A percentile compares a stretch with the other conserved stretches of the same genome.
Evolutionary conservation across 1,139 yeast genomes (phyloP).

Genomic region (Saccharomyces hybrid): DNA sequence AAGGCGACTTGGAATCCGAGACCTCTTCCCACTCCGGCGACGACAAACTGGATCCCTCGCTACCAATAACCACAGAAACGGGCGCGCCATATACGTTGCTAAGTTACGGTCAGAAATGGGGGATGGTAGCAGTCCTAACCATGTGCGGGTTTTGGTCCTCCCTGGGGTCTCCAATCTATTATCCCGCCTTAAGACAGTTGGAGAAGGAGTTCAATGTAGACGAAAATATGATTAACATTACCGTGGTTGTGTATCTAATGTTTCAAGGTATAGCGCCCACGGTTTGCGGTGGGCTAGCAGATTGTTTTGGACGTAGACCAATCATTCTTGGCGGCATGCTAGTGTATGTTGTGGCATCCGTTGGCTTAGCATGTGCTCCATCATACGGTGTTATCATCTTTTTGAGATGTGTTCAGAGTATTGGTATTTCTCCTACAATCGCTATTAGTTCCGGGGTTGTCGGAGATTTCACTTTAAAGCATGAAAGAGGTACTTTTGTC

Average conservation of each 20-base stretch:
- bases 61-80: constrained; percentile 1
- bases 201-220: constrained; percentile 45
- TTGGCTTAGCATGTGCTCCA: constrained; percentile 53
- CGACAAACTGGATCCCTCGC: constrained; percentile 1
- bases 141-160: constrained; percentile 33
- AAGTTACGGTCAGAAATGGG: constrained; percentile 25
- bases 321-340: constrained; percentile 46
- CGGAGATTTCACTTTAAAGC: constrained; percentile 56
- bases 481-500: constrained; percentile 56
- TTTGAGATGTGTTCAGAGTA: constrained; percentile 59
- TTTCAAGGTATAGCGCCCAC: constrained; percentile 70
- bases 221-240: constrained; percentile 49
- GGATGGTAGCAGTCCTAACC: constrained; percentile 27
- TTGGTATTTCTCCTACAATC: constrained; percentile 62
- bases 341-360: constrained; percentile 47
- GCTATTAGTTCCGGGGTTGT: constrained; percentile 61
- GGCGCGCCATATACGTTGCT: constrained; percentile 22
- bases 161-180: constrained; percentile 30
- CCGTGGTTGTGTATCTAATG: constrained; percentile 63
- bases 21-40: constrained; percentile 4
- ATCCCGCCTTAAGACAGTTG: constrained; percentile 34
- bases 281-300: constrained; percentile 40
- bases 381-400: constrained; percentile 47
- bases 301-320: constrained; percentile 67
- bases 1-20: constrained; percentile 8